phyloP scores from a whole-genome alignment of 2,329 filamentous ascomycete genomes.

The Epichloe baconii region DNA sequence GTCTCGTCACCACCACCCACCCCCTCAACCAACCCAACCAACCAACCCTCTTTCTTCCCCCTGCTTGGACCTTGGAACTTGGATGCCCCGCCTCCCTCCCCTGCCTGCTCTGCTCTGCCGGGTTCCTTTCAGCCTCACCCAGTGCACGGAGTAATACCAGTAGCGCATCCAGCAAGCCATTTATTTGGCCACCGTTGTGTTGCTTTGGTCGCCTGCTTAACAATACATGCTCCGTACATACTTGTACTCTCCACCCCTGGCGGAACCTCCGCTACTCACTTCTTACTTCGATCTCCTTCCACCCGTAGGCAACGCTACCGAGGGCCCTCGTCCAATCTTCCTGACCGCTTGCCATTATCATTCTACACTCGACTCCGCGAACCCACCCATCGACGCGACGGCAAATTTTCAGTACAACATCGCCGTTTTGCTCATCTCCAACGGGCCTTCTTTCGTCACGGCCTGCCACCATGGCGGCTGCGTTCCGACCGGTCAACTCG shows the following conservation, averaged over 20 bases:
- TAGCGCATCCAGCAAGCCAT: neutral
- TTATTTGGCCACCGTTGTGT: neutral
- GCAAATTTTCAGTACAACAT: neutral
- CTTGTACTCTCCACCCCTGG: conserved; percentile 7
- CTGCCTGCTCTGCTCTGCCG: conserved; percentile 2
- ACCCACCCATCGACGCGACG: neutral
- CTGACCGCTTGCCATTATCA: neutral
- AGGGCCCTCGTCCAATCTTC: conserved; percentile 10
- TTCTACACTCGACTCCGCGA: neutral
- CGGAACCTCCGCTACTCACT: conserved; percentile 5
- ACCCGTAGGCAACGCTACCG: conserved; percentile 1
- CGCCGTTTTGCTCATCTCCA: neutral
- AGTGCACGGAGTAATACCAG: neutral
- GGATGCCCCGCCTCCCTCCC: neutral
- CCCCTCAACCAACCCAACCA: neutral
- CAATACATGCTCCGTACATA: neutral
- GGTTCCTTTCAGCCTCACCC: conserved; percentile 8
- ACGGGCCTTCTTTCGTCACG: neutral
- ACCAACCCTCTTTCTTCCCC: neutral
- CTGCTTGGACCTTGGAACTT: neutral
- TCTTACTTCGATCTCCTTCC: conserved; percentile 7
- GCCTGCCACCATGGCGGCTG: conserved; percentile 28
- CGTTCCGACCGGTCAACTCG: conserved; percentile 36
- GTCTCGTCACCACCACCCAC: conserved; percentile 6
- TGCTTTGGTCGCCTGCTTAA: conserved; percentile 3